A percentile compares a stretch with the other conserved stretches of the same genome.
phyloP scores from a whole-genome alignment of 2,329 filamentous ascomycete genomes.

The Lecanicillium sp. region DNA sequence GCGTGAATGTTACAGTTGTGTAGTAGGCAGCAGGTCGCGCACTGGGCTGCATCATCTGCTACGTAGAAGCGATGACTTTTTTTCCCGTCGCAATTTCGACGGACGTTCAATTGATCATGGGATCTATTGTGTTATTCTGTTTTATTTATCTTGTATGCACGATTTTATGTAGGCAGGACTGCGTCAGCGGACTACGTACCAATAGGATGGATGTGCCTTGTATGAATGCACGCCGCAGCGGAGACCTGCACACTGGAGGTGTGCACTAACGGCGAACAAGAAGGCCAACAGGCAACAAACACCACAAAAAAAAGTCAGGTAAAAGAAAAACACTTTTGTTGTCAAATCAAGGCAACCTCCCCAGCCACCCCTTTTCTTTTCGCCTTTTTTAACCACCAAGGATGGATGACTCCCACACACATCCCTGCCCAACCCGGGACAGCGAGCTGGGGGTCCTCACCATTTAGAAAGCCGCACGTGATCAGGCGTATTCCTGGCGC shows the following conservation, averaged over 20 bases:
- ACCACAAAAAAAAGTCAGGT: no score
- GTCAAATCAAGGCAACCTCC: no score
- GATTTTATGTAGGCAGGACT: background rate
- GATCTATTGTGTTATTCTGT: background rate
- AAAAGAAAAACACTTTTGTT: background rate
- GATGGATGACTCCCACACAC: conserved; percentile 8
- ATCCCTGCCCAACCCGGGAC: background rate
- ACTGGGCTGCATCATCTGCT: no score
- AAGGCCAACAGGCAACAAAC: background rate
- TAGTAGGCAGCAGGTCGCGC: conserved; percentile 5
- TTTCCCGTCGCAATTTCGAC: no score
- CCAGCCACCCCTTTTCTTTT: conserved; percentile 1
- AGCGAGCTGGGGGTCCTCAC: background rate
- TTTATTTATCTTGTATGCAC: background rate
- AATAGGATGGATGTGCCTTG: conserved; percentile 9
- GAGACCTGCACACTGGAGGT: background rate
- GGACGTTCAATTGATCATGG: conserved; percentile 2
- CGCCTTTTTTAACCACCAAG: background rate
- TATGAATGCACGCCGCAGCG: background rate
- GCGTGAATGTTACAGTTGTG: no score
- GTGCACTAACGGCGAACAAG: no score
- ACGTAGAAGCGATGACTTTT: background rate
- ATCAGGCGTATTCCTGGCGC: background rate
- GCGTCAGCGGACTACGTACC: background rate
- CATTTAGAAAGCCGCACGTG: conserved; percentile 5